Evolutionary conservation across 2,329 filamentous ascomycete genomes (phyloP).

Genomic region (Ophiostoma angusticollis): DNA sequence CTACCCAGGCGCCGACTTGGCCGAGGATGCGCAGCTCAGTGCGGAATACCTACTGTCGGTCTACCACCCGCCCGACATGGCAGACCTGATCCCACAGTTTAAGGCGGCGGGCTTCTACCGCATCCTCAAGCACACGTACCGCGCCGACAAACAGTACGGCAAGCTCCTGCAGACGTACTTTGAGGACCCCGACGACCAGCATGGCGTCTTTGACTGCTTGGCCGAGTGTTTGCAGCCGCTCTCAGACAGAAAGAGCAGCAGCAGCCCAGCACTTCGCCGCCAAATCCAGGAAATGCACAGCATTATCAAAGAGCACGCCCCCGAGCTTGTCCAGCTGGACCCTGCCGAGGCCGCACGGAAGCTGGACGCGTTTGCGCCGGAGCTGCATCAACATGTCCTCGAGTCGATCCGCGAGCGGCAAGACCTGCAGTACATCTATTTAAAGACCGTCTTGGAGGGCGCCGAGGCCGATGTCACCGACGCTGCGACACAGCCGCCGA

Average conservation of each 20-base stretch:
- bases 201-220: slow-evolving; percentile 68
- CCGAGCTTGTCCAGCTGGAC: slow-evolving; percentile 54
- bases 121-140: slow-evolving; percentile 82
- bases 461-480: background rate
- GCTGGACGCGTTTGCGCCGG: slow-evolving; percentile 46
- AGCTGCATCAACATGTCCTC: slow-evolving; percentile 55
- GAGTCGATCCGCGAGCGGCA: slow-evolving; percentile 46
- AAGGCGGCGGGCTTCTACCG: slow-evolving; percentile 74
- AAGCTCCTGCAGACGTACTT: slow-evolving; percentile 72
- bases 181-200: slow-evolving; percentile 66
- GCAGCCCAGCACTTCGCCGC: slow-evolving; percentile 40
- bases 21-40: slow-evolving; percentile 92
- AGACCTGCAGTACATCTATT: slow-evolving; percentile 61
- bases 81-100: slow-evolving; percentile 63
- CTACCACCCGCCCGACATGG: slow-evolving; percentile 77
- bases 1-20: slow-evolving; percentile 67
- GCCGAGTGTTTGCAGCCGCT: slow-evolving; percentile 48
- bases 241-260: background rate
- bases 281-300: slow-evolving; percentile 59
- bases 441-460: slow-evolving; percentile 62
- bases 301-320: slow-evolving; percentile 53
- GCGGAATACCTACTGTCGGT: slow-evolving; percentile 88
- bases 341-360: slow-evolving; percentile 51
- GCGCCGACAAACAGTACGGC: slow-evolving; percentile 63
- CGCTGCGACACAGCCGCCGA: background rate